Conservation (phyloP, 2,329 filamentous ascomycete species). For the Eutypa lata region DNA sequence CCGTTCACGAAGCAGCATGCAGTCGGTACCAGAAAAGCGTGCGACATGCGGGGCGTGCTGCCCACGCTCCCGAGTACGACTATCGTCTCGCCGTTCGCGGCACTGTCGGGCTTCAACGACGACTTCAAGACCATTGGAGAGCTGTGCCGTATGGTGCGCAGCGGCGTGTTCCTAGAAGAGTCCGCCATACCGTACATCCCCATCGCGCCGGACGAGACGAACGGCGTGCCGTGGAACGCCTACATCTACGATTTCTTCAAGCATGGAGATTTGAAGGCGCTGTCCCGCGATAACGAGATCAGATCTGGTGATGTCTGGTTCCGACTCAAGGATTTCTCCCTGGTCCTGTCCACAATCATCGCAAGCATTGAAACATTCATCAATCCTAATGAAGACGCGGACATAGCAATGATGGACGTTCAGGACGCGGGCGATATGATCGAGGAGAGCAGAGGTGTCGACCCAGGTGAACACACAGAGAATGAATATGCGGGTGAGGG, state of each 20-base stretch:
- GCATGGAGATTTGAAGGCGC: slow-evolving; percentile 60
- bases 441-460: slow-evolving; percentile 22
- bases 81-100: slow-evolving; percentile 66
- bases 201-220: slow-evolving; percentile 54
- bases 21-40: slow-evolving; percentile 21
- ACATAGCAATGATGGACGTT: slow-evolving; percentile 42
- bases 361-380: slow-evolving; percentile 59
- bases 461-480: slow-evolving; percentile 13
- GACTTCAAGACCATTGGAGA: slow-evolving; percentile 63
- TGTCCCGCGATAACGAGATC: slow-evolving; percentile 65
- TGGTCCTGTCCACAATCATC: slow-evolving; percentile 67
- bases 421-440: slow-evolving; percentile 26
- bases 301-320: slow-evolving; percentile 69
- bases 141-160: slow-evolving; percentile 62
- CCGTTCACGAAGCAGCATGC: slow-evolving; percentile 56
- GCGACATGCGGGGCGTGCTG: slow-evolving; percentile 18
- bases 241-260: slow-evolving; percentile 76
- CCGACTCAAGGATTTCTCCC: slow-evolving; percentile 56
- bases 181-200: slow-evolving; percentile 67
- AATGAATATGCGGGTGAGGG: slow-evolving; percentile 38
- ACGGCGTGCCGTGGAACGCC: slow-evolving; percentile 53
- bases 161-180: slow-evolving; percentile 72
- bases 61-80: slow-evolving; percentile 35
- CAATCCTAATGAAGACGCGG: slow-evolving; percentile 42
- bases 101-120: slow-evolving; percentile 67